Conservation (phyloP, 2,329 filamentous ascomycete species). For the Emmonsiellopsis sp. region DNA sequence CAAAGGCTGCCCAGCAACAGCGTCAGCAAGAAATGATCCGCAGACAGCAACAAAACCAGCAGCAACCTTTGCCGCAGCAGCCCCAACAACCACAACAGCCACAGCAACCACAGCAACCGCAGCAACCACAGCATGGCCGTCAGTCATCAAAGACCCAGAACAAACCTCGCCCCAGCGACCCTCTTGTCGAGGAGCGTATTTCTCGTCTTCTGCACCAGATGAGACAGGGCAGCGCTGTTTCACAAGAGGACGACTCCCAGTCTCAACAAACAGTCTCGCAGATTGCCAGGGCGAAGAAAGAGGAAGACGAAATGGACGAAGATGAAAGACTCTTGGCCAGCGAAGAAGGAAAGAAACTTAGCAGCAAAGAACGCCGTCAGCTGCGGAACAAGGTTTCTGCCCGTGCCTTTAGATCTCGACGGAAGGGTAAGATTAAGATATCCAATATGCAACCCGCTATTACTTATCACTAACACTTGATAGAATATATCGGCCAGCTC, state of each 20-base stretch:
- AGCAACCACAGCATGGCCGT: conserved; percentile 22
- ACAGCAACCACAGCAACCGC: conserved; percentile 10
- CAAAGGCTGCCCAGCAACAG: conserved; percentile 63
- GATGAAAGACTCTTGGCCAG: conserved; percentile 90
- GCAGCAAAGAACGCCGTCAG: conserved; percentile 91
- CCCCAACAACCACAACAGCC: conserved; percentile 42
- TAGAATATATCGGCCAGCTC: conserved; percentile 94
- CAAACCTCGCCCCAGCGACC: conserved; percentile 45
- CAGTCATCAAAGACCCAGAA: conserved; percentile 13
- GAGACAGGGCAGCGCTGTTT: conserved; percentile 59
- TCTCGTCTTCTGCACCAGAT: conserved; percentile 87
- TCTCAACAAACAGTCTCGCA: conserved; percentile 47
- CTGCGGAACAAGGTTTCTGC: conserved; percentile 99
- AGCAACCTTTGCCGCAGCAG: conserved; percentile 32
- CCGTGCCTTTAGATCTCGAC: conserved; percentile 90
- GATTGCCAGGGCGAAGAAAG: conserved; percentile 71
- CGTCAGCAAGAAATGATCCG: conserved; percentile 50
- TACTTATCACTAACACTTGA: not conserved
- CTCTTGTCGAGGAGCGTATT: conserved; percentile 83
- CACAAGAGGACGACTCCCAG: conserved; percentile 38
- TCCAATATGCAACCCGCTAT: not conserved
- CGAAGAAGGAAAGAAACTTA: conserved; percentile 98
- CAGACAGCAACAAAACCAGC: conserved; percentile 46
- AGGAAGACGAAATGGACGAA: conserved; percentile 98
- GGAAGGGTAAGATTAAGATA: conserved; percentile 66